Base-by-base conservation (phyloP, 441 rosid genomes). In the Isatis lusitanica region DNA sequence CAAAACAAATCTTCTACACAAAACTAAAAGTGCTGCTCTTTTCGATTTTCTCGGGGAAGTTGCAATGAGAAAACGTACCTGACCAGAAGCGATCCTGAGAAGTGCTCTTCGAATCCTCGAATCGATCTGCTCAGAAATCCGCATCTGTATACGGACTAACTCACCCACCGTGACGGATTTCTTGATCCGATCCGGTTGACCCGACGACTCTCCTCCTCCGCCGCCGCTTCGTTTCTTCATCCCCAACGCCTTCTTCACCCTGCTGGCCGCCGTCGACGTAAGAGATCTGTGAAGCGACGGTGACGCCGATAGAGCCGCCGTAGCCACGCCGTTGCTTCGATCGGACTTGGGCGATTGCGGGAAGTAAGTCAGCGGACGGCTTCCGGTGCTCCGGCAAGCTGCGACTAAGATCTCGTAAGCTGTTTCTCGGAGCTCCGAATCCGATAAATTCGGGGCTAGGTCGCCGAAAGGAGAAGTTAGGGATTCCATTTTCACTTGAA, bases 371-470 rank as follows among this genome's bases (percentile, higher is more conserved):
- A 89, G 76, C n/a, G 91, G 88, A 47, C 85, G 85, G 28, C 82
- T 83, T 5, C 82, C 86, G 40, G 87, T 56, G 70, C 75, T 84
- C 80, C 94, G 86, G 73, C 90, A 85, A 10, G 86, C 83, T 6
- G 83, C 84, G 13, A 85, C 83, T 75, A 87, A 82, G 77, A 89
- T 81, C 87, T 89, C 94, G 66, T 87, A 89, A 69, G 94, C 88
- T n/a, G 87, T 81, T 64, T 87, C 86, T 18, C 91, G 85, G 71
- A 89, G 90, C 78, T 89, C 94, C 42, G 81, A 66, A 60, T 87
- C 86, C 11, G 91, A 82, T 28, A 89, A 65, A 31, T 35, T 75
- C 9, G 79, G 74, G 9, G 81, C 79, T 52, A 77, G 75, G 9
- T 85, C 82, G 5, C 81, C 80, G 43, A 85, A 84, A 0, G 94